Evolutionary conservation across 176 grass and related monocot species (phyloP), one percentile per base, ranked within the genome.

Genomic region (Eragrostis nindensis): DNA sequence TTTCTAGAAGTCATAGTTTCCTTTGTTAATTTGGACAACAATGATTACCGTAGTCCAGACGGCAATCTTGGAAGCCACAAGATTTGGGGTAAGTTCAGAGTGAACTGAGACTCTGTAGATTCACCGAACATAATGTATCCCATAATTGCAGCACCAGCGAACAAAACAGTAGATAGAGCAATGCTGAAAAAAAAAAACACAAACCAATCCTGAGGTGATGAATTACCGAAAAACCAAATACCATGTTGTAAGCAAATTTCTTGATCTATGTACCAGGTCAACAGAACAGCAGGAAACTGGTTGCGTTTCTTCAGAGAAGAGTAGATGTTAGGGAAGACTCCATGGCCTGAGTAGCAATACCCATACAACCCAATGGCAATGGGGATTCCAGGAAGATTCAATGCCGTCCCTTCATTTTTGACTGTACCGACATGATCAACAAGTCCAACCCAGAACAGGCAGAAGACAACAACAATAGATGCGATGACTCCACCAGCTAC

Each of bases 111-210:
- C 71, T 84, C 11, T 1, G 96, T 91, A n/a, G 90, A 62, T 82
- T 99, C 96, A 44, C 96, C 90, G 73, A 93, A 95, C 96, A 99
- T 99, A 69, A 87, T 89, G 40, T 95, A 99, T 63, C 96, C 96
- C 62, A 93, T 81, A 24, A 87, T 74, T 0, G 81, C 92, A 52
- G 83, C 79, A 40, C 86, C 79, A 36, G 86, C 86, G 59, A 88
- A 99, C 76, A 99, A 89, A 48, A 79, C 21, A 29, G 90, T 91
- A 71, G 84, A 91, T 24, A 99, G 57, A 32, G 59, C 66, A 80
- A 99, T 93, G 80, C 96, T 99, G 52, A 73, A 24, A 66, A 70
- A 1, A 84, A n/a, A n/a, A n/a, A n/a, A 74, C n/a, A 70, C 48
- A 59, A 87, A 69, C n/a, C 1, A 73, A 61, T 82, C 49, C 18